A percentile compares a stretch with the other conserved stretches of the same genome.
Conservation (phyloP, 306 rosid genomes). For the Cucurbita argyrosperma region DNA sequence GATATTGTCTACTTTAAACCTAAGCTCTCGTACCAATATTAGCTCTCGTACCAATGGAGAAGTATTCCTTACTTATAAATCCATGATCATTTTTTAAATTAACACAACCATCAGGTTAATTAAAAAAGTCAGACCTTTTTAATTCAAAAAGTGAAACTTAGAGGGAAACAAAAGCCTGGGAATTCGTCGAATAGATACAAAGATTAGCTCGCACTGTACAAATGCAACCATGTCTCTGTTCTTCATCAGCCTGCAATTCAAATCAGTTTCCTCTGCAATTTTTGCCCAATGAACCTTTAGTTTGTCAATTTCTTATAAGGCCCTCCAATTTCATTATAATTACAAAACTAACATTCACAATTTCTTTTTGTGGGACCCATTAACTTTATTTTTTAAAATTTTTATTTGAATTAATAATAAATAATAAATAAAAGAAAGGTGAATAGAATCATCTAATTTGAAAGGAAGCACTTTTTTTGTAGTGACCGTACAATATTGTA, state of each 20-base stretch:
- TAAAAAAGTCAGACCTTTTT: neutral
- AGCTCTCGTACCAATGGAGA: no score
- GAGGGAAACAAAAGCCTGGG: neutral
- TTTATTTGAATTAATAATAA: neutral
- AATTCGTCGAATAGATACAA: neutral
- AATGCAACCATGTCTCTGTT: neutral
- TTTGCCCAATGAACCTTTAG: neutral
- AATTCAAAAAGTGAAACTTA: neutral
- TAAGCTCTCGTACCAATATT: no score
- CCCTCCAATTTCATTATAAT: neutral
- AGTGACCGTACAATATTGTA: neutral
- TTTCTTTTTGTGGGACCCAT: neutral
- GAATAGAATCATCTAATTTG: constrained; percentile 1
- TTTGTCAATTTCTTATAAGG: neutral
- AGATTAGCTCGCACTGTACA: neutral
- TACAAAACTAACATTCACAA: neutral
- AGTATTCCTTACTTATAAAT: no score
- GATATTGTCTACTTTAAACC: no score
- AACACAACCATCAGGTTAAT: no score
- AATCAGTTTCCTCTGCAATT: neutral
- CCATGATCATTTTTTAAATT: no score
- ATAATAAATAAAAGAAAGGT: neutral
- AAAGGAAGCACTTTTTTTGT: neutral
- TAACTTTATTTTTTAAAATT: neutral
- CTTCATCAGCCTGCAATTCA: neutral